Evolutionary conservation across 257 asterid genomes (phyloP).

Genomic region (Vinca minor): DNA sequence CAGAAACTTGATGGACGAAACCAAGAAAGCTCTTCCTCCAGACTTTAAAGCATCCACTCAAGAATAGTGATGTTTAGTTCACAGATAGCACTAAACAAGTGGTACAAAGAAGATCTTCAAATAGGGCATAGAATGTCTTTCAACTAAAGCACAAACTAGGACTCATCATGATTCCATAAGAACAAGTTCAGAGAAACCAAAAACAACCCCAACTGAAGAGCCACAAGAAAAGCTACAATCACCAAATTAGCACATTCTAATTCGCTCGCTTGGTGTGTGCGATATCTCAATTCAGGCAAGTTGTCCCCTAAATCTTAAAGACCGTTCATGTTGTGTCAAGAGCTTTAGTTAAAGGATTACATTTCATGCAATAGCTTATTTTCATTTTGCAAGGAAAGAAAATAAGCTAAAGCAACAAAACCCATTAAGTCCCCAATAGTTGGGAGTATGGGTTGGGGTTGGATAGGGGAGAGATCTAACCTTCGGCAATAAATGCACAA

Average conservation of each 20-base stretch:
- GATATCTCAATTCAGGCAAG: background rate
- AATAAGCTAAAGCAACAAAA: background rate
- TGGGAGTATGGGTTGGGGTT: too few species aligned
- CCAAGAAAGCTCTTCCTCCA: conserved; percentile 35
- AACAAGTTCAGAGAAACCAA: background rate
- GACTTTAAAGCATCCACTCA: conserved; percentile 23
- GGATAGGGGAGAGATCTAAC: too few species aligned
- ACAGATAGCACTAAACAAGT: conserved; percentile 4
- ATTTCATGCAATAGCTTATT: background rate
- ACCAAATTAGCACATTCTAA: background rate
- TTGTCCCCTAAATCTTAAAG: background rate
- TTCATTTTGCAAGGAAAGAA: conserved; percentile 2
- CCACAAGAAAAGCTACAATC: too few species aligned
- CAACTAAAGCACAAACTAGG: background rate
- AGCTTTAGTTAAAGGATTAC: background rate
- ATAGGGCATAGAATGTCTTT: conserved; percentile 1
- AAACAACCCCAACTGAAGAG: background rate
- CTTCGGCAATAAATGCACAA: too few species aligned
- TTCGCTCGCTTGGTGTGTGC: background rate
- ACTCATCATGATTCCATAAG: conserved; percentile 4
- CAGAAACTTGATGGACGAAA: conserved; percentile 39
- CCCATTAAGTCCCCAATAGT: too few species aligned
- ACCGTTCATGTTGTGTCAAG: background rate
- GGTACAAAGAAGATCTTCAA: conserved; percentile 15
- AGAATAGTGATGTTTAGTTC: conserved; percentile 11